Evolutionary conservation across 345 rosid species (phyloP), one percentile per base, ranked within the genome.

Genomic region (Pistacia vera): DNA sequence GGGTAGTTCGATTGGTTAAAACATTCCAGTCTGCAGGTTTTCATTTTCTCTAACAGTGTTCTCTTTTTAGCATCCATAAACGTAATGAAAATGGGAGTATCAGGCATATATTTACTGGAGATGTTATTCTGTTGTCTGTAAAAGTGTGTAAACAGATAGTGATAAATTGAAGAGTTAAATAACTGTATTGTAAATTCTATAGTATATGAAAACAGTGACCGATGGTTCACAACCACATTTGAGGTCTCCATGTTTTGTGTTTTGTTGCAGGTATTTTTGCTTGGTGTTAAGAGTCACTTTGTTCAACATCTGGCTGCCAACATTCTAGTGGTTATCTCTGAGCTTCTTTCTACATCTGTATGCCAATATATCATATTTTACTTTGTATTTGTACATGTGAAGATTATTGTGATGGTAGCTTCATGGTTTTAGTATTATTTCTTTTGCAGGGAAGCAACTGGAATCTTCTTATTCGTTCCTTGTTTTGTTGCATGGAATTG

Each of bases 221-320:
- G 58, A 28, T 56, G 16, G 20, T 20, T 25, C 25, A 25, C 25
- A 25, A 25, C 5, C 36, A 48, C 33, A 8, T 62, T 28, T 63
- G n/a, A 56, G 41, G 22, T 55, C 60, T 46, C 35, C 11, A 25
- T 61, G 18, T 36, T 70, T 68, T 73, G 57, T 5, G 41, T 68
- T 72, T 63, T 68, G 44, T 70, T 11, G 76, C 87, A 95, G 98
- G 82, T 88, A 69, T 52, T 65, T 79, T 83, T 88, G 75, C 76
- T 90, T 36, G 78, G 80, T 20, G 74, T 81, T 48, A 85, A 82
- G 80, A 88, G 71, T 77, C 86, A 54, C 8, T 90, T 81, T 79
- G 66, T 90, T 86, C 90, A 78, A 72, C 95, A 92, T 87, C 79
- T 85, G 82, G 87, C 83, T 5, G 89, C 90, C 79, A 90, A 85